Evolutionary conservation across 2,329 filamentous ascomycete species (phyloP).

Genomic region (Pseudogymnoascus sp.): DNA sequence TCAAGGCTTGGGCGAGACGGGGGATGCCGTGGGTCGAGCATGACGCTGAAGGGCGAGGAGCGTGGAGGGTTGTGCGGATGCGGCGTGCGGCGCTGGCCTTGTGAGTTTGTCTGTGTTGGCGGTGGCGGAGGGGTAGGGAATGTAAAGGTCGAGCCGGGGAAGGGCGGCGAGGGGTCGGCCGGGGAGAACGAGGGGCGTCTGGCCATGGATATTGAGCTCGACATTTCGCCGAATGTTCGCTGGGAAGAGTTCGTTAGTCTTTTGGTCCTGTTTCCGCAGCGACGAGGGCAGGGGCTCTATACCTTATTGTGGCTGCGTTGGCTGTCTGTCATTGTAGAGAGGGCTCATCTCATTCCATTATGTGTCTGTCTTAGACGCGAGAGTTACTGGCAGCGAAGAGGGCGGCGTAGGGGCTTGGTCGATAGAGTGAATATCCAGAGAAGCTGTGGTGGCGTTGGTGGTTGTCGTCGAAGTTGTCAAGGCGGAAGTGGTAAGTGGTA

Average conservation of each 20-base stretch:
- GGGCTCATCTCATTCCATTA: conserved; percentile 4
- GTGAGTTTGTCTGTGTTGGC: neutral
- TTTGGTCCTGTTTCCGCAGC: neutral
- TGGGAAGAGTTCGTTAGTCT: neutral
- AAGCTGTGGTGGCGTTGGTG: neutral
- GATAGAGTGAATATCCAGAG: neutral
- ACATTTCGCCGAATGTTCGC: conserved; percentile 1
- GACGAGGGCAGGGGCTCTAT: neutral
- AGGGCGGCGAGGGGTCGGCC: neutral
- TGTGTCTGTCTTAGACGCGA: neutral
- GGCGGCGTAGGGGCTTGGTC: neutral
- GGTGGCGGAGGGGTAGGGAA: neutral
- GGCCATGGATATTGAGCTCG: conserved; percentile 5
- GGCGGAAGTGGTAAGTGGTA: neutral
- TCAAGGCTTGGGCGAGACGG: neutral
- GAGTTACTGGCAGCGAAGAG: neutral
- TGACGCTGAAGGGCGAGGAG: conserved; percentile 5
- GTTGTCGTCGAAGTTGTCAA: neutral
- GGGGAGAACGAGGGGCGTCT: neutral
- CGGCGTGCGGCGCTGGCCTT: neutral
- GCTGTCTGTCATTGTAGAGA: neutral
- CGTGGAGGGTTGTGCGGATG: conserved; percentile 1
- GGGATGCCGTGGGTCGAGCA: neutral
- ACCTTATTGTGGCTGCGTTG: conserved; percentile 7
- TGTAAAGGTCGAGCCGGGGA: neutral